These are phyloP conservation scores for Nicotiana sylvestris DNA, from an alignment of 257 asterid species.

Conservation along the genomic window DNA sequence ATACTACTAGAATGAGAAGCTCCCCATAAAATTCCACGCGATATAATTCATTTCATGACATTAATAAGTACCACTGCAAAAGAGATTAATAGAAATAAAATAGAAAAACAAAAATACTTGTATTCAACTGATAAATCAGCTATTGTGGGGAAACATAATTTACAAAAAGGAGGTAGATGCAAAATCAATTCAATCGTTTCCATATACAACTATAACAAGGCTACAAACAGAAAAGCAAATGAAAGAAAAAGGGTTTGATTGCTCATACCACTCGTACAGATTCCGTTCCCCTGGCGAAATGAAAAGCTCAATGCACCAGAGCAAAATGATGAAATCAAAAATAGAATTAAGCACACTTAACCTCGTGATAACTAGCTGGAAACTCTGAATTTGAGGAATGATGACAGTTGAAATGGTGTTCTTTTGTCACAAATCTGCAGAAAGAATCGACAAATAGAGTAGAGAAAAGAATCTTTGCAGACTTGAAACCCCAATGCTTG, in stretches of 20 bases:
- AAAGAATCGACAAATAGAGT: conserved; percentile 45
- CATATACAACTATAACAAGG: conserved; percentile 5
- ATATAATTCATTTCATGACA: neutral
- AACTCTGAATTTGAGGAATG: conserved; percentile 20
- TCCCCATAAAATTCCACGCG: neutral
- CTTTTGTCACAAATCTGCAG: conserved; percentile 30
- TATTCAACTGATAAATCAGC: neutral
- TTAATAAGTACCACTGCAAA: neutral
- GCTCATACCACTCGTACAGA: neutral
- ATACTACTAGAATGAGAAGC: neutral
- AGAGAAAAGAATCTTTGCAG: conserved; percentile 22
- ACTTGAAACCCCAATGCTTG: conserved; percentile 22
- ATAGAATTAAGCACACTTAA: conserved; percentile 1
- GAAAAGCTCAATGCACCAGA: neutral
- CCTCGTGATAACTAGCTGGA: conserved; percentile 22
- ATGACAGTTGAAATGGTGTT: conserved; percentile 16
- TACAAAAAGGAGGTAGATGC: neutral
- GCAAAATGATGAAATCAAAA: conserved; percentile 4
- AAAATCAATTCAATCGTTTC: conserved; percentile 5
- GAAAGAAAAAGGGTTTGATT: neutral
- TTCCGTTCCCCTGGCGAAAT: neutral
- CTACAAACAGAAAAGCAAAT: neutral
- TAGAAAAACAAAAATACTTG: neutral
- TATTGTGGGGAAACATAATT: neutral
- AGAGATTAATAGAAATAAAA: neutral